These are phyloP conservation scores for Glarea lozoyensis DNA, from an alignment of 495 filamentous ascomycete species.

Conservation along the genomic window DNA sequence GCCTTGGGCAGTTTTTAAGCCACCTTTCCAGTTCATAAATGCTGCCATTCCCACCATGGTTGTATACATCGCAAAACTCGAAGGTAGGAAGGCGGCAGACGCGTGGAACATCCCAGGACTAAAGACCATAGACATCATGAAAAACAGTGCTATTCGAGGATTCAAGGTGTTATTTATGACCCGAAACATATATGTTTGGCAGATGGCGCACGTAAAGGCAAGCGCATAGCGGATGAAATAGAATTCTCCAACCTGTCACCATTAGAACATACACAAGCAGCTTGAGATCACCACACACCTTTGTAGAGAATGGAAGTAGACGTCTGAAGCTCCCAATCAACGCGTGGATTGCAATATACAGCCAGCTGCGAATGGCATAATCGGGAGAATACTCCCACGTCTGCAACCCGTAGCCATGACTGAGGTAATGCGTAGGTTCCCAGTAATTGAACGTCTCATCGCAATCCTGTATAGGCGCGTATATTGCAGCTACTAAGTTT, in stretches of 20 bases:
- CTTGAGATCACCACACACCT: too few species aligned
- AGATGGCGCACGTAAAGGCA: conserved; percentile 66
- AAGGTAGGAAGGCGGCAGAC: conserved; percentile 78
- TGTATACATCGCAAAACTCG: conserved; percentile 95
- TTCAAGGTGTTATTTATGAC: conserved; percentile 65
- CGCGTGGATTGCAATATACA: conserved; percentile 83
- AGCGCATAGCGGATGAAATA: conserved; percentile 73
- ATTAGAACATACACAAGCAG: too few species aligned
- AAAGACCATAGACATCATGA: conserved; percentile 62
- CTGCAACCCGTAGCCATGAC: conserved; percentile 86
- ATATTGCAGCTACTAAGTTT: conserved; percentile 69
- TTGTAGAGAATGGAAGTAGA: conserved; percentile 48
- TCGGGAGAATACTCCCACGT: conserved; percentile 99
- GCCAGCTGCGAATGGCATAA: conserved; percentile 93
- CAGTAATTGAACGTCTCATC: conserved; percentile 99
- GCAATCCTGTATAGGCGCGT: conserved; percentile 92
- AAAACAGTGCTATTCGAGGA: conserved; percentile 73
- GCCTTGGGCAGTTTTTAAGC: conserved; percentile 66
- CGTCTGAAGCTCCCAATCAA: conserved; percentile 55
- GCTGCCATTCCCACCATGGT: conserved; percentile 77
- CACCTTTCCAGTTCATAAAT: conserved; percentile 78
- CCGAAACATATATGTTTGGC: conserved; percentile 71
- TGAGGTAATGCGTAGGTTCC: conserved; percentile 94
- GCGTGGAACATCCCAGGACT: conserved; percentile 93
- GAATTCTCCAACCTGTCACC: conserved; percentile 73